Percentiles rank a stretch among this genome's conserved stretches.
These are phyloP conservation scores for Pugionium dolabratum DNA, from an alignment of 345 rosid genomes.

Conservation along the genomic window DNA sequence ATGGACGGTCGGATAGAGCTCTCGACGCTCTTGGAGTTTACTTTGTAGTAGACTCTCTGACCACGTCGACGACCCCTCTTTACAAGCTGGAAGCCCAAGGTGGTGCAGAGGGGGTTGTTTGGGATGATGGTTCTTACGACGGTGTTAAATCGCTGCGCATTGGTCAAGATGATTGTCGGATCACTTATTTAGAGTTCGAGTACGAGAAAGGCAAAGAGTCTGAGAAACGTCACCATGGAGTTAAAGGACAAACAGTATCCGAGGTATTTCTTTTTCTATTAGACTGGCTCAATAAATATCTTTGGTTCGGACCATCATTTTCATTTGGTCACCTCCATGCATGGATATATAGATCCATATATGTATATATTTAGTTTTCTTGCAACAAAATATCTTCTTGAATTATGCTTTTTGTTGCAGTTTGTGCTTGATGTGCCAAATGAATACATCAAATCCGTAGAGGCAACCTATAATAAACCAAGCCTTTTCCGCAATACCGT, in stretches of 20 bases:
- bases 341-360: too few species aligned
- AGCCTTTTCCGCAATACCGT: not conserved
- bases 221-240: constrained; percentile 16
- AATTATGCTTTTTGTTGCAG: constrained; percentile 10
- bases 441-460: constrained; percentile 32
- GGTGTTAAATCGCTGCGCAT: constrained; percentile 20
- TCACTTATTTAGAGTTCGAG: constrained; percentile 30
- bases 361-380: not conserved
- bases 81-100: constrained; percentile 34
- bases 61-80: constrained; percentile 3
- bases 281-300: not conserved
- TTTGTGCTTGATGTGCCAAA: constrained; percentile 25
- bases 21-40: constrained; percentile 35
- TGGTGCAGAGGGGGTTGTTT: constrained; percentile 18
- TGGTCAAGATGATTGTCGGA: constrained; percentile 23
- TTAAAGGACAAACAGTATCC: constrained; percentile 12
- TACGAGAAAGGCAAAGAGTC: constrained; percentile 14
- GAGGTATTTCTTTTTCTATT: constrained; percentile 22
- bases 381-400: not conserved
- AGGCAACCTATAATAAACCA: constrained; percentile 19
- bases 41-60: not conserved
- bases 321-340: too few species aligned
- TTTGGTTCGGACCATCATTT: too few species aligned
- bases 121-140: constrained; percentile 35
- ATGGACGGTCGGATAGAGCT: constrained; percentile 23